phyloP scores from a whole-genome alignment of 805 yeast genomes.

The Pachysolen tannophilus region DNA sequence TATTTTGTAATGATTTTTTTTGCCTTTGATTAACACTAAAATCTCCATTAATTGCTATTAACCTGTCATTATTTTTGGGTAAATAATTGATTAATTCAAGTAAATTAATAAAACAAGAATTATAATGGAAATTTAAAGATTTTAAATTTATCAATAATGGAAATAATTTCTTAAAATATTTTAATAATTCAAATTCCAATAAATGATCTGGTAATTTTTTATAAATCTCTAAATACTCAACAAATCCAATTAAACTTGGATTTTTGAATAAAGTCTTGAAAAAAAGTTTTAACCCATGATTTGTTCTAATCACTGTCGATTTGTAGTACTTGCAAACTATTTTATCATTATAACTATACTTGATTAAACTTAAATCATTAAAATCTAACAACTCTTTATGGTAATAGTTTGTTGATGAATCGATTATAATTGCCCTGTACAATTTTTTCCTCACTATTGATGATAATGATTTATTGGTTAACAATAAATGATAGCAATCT shows the following conservation, averaged over 20 bases:
- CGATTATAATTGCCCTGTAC: slow-evolving; percentile 17
- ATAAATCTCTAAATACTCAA: slow-evolving; percentile 14
- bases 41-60: slow-evolving; percentile 13
- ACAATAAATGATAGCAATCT: slow-evolving; percentile 18
- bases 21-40: slow-evolving; percentile 3
- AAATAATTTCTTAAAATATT: slow-evolving; percentile 12
- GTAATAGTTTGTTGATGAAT: slow-evolving; percentile 14
- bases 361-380: slow-evolving; percentile 5
- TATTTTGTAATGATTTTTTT: slow-evolving; percentile 8
- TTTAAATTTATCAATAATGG: slow-evolving; percentile 10
- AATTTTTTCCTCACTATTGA: slow-evolving; percentile 11
- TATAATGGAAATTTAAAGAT: slow-evolving; percentile 13
- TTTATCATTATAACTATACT: not conserved
- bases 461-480: slow-evolving; percentile 11
- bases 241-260: slow-evolving; percentile 6
- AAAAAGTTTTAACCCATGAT: slow-evolving; percentile 17
- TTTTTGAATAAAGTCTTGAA: slow-evolving; percentile 11
- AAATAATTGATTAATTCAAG: slow-evolving; percentile 6
- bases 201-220: slow-evolving; percentile 17
- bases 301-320: slow-evolving; percentile 13
- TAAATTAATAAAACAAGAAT: slow-evolving; percentile 14
- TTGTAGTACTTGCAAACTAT: slow-evolving; percentile 3
- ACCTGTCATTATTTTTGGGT: slow-evolving; percentile 1
- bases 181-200: slow-evolving; percentile 15
- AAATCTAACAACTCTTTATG: slow-evolving; percentile 15